Conservation (phyloP, 2,329 filamentous ascomycete genomes). For the Annulohypoxylon truncatum region DNA sequence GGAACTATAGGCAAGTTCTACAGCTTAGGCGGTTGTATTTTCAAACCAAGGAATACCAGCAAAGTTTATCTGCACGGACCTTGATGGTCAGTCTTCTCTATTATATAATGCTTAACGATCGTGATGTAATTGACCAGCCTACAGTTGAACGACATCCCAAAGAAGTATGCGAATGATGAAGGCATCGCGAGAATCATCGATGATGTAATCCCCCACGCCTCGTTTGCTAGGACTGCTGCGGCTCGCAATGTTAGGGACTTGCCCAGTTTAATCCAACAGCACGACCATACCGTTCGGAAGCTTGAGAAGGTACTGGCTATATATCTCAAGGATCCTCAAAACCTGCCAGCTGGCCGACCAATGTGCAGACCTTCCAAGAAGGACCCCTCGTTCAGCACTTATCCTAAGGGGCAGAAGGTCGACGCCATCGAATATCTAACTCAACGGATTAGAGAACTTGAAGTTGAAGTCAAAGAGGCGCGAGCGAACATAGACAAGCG, state of each 20-base stretch:
- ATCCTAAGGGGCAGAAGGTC: conserved; percentile 76
- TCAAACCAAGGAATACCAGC: conserved; percentile 86
- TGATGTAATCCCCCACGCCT: conserved; percentile 77
- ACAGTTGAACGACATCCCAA: conserved; percentile 87
- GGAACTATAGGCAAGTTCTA: conserved; percentile 83
- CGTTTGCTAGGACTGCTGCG: conserved; percentile 65
- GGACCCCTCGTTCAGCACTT: conserved; percentile 74
- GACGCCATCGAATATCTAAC: conserved; percentile 96
- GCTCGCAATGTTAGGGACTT: conserved; percentile 93
- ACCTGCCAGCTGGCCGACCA: conserved; percentile 81
- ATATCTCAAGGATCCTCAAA: conserved; percentile 88
- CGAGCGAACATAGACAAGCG: conserved; percentile 85
- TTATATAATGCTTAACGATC: neutral
- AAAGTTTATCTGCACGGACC: conserved; percentile 81
- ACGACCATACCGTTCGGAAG: conserved; percentile 82
- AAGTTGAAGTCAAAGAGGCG: conserved; percentile 85
- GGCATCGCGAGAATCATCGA: conserved; percentile 88
- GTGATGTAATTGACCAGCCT: conserved; percentile 43
- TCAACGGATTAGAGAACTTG: conserved; percentile 82
- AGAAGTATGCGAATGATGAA: conserved; percentile 81
- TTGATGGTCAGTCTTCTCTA: conserved; percentile 64
- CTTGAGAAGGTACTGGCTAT: conserved; percentile 87
- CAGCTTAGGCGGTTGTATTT: conserved; percentile 82
- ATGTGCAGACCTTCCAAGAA: conserved; percentile 83
- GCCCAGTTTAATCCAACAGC: conserved; percentile 84